Conservation (phyloP, 176 grass and related monocot genomes). For the Triticum urartu region DNA sequence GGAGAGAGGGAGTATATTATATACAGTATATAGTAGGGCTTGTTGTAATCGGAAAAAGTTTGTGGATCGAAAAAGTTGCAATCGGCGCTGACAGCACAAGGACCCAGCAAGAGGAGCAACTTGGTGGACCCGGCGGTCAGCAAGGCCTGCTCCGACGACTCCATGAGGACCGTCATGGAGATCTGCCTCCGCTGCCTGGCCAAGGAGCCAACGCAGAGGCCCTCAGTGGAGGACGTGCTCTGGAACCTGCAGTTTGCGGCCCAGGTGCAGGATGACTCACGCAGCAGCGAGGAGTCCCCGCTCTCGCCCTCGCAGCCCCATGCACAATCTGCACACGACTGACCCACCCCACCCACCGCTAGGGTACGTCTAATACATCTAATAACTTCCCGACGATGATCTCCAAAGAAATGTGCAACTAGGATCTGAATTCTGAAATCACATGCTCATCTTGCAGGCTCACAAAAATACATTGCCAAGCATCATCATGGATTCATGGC, state of each 20-base stretch:
- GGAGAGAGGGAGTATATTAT: too few species aligned
- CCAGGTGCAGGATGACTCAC: conserved; percentile 77
- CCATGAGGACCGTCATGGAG: conserved; percentile 72
- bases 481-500: neutral
- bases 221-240: conserved; percentile 85
- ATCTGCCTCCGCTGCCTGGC: conserved; percentile 78
- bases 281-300: conserved; percentile 62
- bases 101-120: conserved; percentile 28
- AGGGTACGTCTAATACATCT: neutral
- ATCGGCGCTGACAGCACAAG: conserved; percentile 51
- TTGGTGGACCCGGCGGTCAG: conserved; percentile 50
- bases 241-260: conserved; percentile 95
- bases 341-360: neutral
- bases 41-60: too few species aligned
- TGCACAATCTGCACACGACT: neutral
- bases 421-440: neutral
- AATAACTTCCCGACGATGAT: too few species aligned
- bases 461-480: neutral
- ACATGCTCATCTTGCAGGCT: neutral
- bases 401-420: neutral
- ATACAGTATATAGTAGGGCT: too few species aligned
- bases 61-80: conserved; percentile 38
- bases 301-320: conserved; percentile 47
- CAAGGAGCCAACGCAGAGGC: conserved; percentile 67
- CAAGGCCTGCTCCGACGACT: conserved; percentile 61